These are phyloP conservation scores for Phytophthora pini DNA, from an alignment of 352 stramenopile species.

Conservation along the genomic window DNA sequence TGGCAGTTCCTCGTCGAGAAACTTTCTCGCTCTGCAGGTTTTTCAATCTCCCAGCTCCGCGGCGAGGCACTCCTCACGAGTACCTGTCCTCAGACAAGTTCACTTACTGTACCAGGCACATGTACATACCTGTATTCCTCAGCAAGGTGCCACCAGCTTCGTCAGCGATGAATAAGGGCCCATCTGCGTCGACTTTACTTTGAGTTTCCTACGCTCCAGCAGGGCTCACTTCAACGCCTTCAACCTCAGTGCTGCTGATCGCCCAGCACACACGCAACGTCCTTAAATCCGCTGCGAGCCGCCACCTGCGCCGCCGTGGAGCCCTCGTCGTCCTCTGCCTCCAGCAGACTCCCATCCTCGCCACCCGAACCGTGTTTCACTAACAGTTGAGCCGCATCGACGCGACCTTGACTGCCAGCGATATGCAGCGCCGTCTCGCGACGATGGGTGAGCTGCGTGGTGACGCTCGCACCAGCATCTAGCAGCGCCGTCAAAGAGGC, in stretches of 20 bases:
- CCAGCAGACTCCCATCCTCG: constrained; percentile 14
- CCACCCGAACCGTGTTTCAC: constrained; percentile 14
- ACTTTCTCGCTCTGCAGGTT: no score
- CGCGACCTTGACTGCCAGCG: constrained; percentile 35
- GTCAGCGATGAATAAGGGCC: constrained; percentile 6
- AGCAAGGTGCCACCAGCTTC: not conserved
- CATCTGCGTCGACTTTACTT: not conserved
- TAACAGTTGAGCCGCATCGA: constrained; percentile 31
- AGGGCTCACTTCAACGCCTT: constrained; percentile 5
- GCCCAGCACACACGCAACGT: constrained; percentile 35
- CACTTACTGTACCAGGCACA: no score
- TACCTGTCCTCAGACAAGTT: no score
- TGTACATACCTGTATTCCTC: no score
- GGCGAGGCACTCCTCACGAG: no score
- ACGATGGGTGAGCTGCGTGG: constrained; percentile 29
- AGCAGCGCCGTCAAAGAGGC: constrained; percentile 29
- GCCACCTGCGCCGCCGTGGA: constrained; percentile 37
- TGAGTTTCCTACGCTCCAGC: not conserved
- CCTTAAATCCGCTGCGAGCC: constrained; percentile 23
- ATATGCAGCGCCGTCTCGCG: constrained; percentile 49
- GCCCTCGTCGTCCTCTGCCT: constrained; percentile 29
- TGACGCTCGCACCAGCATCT: constrained; percentile 24
- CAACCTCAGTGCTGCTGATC: not conserved
- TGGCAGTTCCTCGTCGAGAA: no score
- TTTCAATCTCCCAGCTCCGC: no score